These are phyloP conservation scores for Limonium bicolor DNA, from an alignment of 148 eudicot genomes.

Conservation along the genomic window DNA sequence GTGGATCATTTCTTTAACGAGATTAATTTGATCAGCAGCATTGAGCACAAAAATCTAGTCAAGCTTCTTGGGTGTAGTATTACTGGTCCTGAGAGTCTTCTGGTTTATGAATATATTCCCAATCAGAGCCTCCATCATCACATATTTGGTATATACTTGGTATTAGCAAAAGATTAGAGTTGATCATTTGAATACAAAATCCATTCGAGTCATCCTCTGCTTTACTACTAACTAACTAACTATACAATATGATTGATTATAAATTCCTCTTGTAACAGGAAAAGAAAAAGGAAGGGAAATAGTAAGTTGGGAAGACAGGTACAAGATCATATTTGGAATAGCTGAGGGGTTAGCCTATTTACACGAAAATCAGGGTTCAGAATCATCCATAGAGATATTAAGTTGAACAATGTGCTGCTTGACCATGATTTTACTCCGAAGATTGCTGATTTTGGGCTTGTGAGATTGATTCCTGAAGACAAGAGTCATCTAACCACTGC, in stretches of 20 bases:
- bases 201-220: too few species aligned
- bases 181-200: too few species aligned
- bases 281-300: conserved; percentile 11
- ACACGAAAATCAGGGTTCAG: conserved; percentile 32
- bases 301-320: conserved; percentile 31
- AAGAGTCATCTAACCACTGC: conserved; percentile 47
- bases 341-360: conserved; percentile 49
- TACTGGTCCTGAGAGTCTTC: conserved; percentile 45
- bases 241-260: not conserved
- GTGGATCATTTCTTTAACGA: conserved; percentile 48
- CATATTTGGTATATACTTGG: conserved; percentile 19
- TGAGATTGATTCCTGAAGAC: conserved; percentile 35
- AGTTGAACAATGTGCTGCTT: conserved; percentile 36
- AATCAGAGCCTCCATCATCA: conserved; percentile 27
- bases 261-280: conserved; percentile 5
- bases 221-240: too few species aligned
- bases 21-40: conserved; percentile 35
- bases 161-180: too few species aligned
- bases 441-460: conserved; percentile 62
- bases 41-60: conserved; percentile 36
- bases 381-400: conserved; percentile 53
- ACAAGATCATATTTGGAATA: conserved; percentile 26
- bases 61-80: conserved; percentile 43
- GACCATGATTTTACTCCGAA: conserved; percentile 25
- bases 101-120: conserved; percentile 41